Base-by-base conservation (phyloP, 345 rosid genomes). In the Excoecaria cochinchinensis region DNA sequence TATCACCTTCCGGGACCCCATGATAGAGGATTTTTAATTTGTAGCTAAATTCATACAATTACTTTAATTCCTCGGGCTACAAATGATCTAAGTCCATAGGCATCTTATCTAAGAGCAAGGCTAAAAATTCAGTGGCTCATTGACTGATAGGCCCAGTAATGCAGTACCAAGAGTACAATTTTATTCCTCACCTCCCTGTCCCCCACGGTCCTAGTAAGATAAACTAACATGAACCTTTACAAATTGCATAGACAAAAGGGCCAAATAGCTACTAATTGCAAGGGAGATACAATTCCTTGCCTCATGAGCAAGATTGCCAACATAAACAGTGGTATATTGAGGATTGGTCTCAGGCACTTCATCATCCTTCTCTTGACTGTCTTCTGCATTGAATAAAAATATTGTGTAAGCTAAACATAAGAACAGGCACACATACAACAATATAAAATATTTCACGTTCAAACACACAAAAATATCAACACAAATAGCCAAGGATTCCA, bases 281-380 rank as follows among this genome's bases (percentile, higher is more conserved):
- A 65, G 62, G 8, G 14, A 52, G 11, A 21, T 25, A 53, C 4
- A 11, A 39, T 10, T 36, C 53, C 87, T 80, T 76, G 69, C 99
- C 97, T 95, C 95, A 2, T 97, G 89, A 75, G 97, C 97, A 77
- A 95, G 92, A 85, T 92, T 95, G 72, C 99, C 99, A 70, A 95
- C 99, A 80, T 92, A 95, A 53, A 95, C 99, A 79, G 99, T 95
- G 48, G 97, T 95, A 76, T 85, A 92, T 70, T 89, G 97, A 75
- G 94, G 90, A 78, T 91, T 95, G 78, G 89, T 92, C 75, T 92
- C 99, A 16, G 95, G 97, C 77, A 92, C 89, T 65, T 95, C 99
- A 70, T 52, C 86, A 69, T 86, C 71, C 42, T 82, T 72, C 80
- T 92, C 98, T 82, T 92, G 90, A 65, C 94, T 89, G 74, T 95